Evolutionary conservation across 2,329 filamentous ascomycete species (phyloP), one percentile per base, ranked within the genome.

Genomic region (Botrytis pseudocinerea): DNA sequence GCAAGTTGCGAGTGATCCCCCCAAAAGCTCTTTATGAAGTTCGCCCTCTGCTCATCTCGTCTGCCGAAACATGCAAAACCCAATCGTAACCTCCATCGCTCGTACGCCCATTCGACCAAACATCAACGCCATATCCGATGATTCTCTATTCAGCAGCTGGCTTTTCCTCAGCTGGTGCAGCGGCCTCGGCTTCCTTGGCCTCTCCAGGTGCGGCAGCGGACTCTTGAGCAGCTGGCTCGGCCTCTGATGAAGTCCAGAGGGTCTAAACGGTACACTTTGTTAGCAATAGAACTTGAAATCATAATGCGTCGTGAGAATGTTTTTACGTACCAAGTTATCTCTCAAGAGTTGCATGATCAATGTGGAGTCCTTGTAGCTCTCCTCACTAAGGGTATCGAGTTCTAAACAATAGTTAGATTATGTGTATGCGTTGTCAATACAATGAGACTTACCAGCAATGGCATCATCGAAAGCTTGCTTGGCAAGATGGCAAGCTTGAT

Each of bases 391-490:
- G 64, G 94, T 97, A 88, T 98, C 95, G 80, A 98, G 94, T 90
- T 98, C 82, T 80, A 54, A 20, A 61, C 16, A 64, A 64, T n/a
- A 32, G 48, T 77, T 72, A 74, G 75, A 42, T 35, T 32, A 25
- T 57, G 63, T 46, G 51, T n/a, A 25, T 60, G 61, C n/a, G 64
- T 48, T 38, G 64, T 35, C 44, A 14, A 18, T 57, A 48, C 25
- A 69, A 73, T 48, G 22, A 69, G 60, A 86, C 86, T 77, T 83
- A 90, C 89, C 89, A 81, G 95, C 95, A 89, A 98, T 98, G 79
- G 95, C 95, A 85, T 98, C 95, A 82, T 97, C 94, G 98, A 98
- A 98, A 68, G 96, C 95, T 88, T 98, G 95, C 91, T 98, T 98
- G 85, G 95, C 95, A 79, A 98, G 91, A 84, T 98, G 95, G 91